Evolutionary conservation across 208 protist genomes (phyloP).

Genomic region (Trichomonas vaginalis): DNA sequence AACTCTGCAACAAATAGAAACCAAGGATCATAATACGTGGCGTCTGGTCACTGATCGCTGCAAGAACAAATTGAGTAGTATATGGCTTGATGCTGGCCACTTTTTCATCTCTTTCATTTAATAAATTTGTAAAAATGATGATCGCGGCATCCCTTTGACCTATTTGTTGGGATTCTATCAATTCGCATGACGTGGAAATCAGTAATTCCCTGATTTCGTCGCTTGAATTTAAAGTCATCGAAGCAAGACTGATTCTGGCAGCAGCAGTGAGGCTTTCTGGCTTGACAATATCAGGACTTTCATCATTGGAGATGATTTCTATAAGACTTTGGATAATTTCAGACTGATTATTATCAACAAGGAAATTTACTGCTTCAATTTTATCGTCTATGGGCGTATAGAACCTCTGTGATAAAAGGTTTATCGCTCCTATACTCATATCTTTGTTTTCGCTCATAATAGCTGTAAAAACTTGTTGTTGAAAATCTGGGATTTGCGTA

Average conservation of each 20-base stretch:
- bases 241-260: neutral
- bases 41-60: neutral
- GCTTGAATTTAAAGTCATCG: neutral
- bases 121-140: neutral
- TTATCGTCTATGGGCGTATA: neutral
- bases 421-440: neutral
- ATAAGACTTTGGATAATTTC: neutral
- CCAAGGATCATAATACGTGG: neutral
- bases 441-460: neutral
- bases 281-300: neutral
- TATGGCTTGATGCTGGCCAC: neutral
- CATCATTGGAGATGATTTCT: neutral
- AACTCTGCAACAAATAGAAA: neutral
- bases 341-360: neutral
- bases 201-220: neutral
- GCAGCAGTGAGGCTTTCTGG: neutral
- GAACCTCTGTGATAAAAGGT: neutral
- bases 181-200: neutral
- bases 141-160: neutral
- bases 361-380: neutral
- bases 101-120: neutral
- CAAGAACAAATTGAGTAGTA: neutral
- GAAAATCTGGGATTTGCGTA: neutral
- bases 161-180: neutral
- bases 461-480: neutral